These are phyloP conservation scores for Coemansia pectinata DNA, from an alignment of 192 early-diverging fungal genomes.

Conservation along the genomic window DNA sequence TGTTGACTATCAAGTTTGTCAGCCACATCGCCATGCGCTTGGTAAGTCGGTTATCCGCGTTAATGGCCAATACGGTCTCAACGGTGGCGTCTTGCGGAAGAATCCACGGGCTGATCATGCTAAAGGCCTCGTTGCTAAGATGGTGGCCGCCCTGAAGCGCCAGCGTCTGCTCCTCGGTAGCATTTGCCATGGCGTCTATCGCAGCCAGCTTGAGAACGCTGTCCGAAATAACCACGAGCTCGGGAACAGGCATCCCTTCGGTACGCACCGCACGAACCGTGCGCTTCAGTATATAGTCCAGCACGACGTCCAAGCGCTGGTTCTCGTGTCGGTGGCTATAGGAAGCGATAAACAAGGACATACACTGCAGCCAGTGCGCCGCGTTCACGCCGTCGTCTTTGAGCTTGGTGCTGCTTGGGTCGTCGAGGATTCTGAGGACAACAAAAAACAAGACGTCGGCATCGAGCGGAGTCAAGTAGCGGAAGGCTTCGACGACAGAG, in stretches of 20 bases:
- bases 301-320: slow-evolving; percentile 21
- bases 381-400: slow-evolving; percentile 51
- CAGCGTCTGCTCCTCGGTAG: slow-evolving; percentile 42
- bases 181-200: slow-evolving; percentile 41
- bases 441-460: slow-evolving; percentile 47
- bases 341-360: slow-evolving; percentile 43
- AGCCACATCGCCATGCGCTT: slow-evolving; percentile 43
- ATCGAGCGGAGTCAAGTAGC: slow-evolving; percentile 46
- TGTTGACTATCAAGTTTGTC: slow-evolving; percentile 24
- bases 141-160: slow-evolving; percentile 48
- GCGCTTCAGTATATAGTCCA: slow-evolving; percentile 44
- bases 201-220: slow-evolving; percentile 29
- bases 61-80: slow-evolving; percentile 19
- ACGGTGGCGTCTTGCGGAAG: slow-evolving; percentile 31
- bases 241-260: slow-evolving; percentile 35
- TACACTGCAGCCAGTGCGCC: slow-evolving; percentile 49
- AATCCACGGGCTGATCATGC: slow-evolving; percentile 45
- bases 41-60: slow-evolving; percentile 26
- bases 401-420: slow-evolving; percentile 18
- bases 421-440: slow-evolving; percentile 31
- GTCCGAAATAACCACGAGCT: slow-evolving; percentile 36
- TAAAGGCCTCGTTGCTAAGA: slow-evolving; percentile 44
- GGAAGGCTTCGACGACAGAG: slow-evolving; percentile 49
- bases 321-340: slow-evolving; percentile 47
- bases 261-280: slow-evolving; percentile 21